phyloP scores from a whole-genome alignment of 805 yeast genomes.

The Pichia insulana region DNA sequence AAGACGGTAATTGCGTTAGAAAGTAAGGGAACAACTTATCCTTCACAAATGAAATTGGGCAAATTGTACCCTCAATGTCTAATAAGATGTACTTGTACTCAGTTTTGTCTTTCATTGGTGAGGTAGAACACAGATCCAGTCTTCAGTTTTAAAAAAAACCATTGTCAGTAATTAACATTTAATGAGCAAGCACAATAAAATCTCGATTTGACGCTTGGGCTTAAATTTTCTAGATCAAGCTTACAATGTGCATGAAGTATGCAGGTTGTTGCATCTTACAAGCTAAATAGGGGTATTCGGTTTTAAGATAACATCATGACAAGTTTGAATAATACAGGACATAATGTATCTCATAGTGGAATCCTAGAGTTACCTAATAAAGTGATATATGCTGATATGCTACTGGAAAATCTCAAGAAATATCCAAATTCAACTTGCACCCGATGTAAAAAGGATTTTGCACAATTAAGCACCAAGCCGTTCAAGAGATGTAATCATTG shows the following conservation, averaged over 20 bases:
- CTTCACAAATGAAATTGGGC: conserved; percentile 85
- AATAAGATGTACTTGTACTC: conserved; percentile 33
- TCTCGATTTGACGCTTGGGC: too few species aligned
- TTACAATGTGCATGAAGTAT: too few species aligned
- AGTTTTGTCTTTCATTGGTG: conserved; percentile 15
- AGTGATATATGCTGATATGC: conserved; percentile 1
- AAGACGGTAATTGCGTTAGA: conserved; percentile 36
- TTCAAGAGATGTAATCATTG: conserved; percentile 58
- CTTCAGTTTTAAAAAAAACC: too few species aligned
- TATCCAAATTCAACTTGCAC: conserved; percentile 31
- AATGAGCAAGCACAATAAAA: too few species aligned
- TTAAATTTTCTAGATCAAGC: too few species aligned
- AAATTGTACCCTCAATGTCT: conserved; percentile 89
- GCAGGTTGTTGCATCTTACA: too few species aligned
- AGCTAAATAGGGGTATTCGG: too few species aligned
- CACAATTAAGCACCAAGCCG: conserved; percentile 36
- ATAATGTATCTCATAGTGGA: conserved; percentile 5
- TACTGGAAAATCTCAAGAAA: conserved; percentile 5
- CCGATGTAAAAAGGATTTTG: conserved; percentile 52
- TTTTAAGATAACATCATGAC: too few species aligned
- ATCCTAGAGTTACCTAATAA: neutral
- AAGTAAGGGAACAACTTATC: conserved; percentile 75
- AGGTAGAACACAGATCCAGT: too few species aligned
- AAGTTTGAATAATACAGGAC: conserved; percentile 1
- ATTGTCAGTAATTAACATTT: too few species aligned